Evolutionary conservation across 495 filamentous ascomycete genomes (phyloP).

Genomic region (Aspergillus affinis): DNA sequence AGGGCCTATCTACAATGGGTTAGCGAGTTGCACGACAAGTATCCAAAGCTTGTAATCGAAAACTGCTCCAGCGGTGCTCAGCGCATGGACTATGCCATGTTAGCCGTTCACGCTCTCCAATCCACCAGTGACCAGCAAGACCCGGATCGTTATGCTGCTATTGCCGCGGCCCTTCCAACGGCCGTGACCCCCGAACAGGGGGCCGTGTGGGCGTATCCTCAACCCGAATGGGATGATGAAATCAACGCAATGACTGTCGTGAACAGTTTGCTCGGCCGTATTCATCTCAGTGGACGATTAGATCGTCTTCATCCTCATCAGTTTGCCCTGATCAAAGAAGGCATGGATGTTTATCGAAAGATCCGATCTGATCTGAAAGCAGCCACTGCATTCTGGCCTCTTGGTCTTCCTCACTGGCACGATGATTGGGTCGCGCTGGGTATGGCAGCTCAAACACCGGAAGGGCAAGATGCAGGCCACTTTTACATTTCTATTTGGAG

Average conservation of each 20-base stretch:
- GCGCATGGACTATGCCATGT: conserved; percentile 25
- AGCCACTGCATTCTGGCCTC: conserved; percentile 19
- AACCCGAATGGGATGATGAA: conserved; percentile 24
- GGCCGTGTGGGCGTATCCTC: conserved; percentile 27
- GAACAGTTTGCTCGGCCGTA: conserved; percentile 24
- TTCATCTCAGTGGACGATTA: conserved; percentile 25
- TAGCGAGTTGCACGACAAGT: conserved; percentile 14
- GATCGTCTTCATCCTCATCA: conserved; percentile 16
- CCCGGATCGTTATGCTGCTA: conserved; percentile 22
- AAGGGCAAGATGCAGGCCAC: not conserved
- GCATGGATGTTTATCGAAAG: conserved; percentile 20
- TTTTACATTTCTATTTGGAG: conserved; percentile 23
- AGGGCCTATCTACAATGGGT: conserved; percentile 21
- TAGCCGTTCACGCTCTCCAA: conserved; percentile 19
- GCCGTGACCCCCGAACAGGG: conserved; percentile 27
- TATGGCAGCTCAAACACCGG: conserved; percentile 5
- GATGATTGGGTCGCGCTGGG: conserved; percentile 22
- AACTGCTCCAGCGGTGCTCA: conserved; percentile 23
- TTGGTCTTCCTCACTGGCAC: conserved; percentile 20
- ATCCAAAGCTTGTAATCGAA: conserved; percentile 19
- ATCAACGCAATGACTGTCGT: conserved; percentile 23
- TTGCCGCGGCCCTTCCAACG: conserved; percentile 22
- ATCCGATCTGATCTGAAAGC: conserved; percentile 13
- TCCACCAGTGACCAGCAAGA: conserved; percentile 26
- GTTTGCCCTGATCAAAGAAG: conserved; percentile 16